Base-by-base conservation (phyloP, 208 protist species). In the Crithidia fasciculata region DNA sequence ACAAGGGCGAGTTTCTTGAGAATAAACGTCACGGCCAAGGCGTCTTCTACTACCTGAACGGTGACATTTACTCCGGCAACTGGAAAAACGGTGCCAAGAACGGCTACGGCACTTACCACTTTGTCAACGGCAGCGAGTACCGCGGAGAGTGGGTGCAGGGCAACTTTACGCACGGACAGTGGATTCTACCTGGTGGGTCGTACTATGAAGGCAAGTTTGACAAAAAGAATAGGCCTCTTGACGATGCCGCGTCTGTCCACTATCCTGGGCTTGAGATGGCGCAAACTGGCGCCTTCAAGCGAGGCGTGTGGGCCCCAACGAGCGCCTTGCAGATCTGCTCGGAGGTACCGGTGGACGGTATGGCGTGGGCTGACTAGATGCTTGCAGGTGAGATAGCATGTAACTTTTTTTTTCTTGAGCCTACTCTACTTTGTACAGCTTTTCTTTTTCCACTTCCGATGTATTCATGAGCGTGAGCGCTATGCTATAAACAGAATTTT, bases 41-140 rank as follows among this genome's bases (percentile, higher is more conserved):
- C n/a, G 92, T 96, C 49, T 95, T 95, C 53, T 97, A 95, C 76
- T 97, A 95, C 83, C 60, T 95, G 36, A 97, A 97, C 71, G 94
- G 94, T 36, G 94, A 97, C 61, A 87, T 95, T 18, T 97, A 91
- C 71, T 94, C 87, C 10, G 94, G 94, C 7, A 88, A 94, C 61
- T 97, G 94, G 94, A 88, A 85, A 36, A 78, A 80, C 52, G 92
- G 90, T 28, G 52, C 71, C 9, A 96, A 96, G 72, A 81, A 95
- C 59, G 94, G 94, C 16, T 97, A 90, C 74, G 94, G 91, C n/a
- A 90, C 91, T 4, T 97, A 97, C 82, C 86, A 90, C 69, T 97
- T 96, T 69, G 90, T 76, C 7, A 77, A 82, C 13, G 91, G 91
- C 13, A 86, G 84, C 58, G 91, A 97, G 81, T 96, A 97, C 70